A percentile compares a stretch with the other conserved stretches of the same genome.
Evolutionary conservation across 169 alveolate genomes (phyloP).

Genomic region (Plasmodium vivax): DNA sequence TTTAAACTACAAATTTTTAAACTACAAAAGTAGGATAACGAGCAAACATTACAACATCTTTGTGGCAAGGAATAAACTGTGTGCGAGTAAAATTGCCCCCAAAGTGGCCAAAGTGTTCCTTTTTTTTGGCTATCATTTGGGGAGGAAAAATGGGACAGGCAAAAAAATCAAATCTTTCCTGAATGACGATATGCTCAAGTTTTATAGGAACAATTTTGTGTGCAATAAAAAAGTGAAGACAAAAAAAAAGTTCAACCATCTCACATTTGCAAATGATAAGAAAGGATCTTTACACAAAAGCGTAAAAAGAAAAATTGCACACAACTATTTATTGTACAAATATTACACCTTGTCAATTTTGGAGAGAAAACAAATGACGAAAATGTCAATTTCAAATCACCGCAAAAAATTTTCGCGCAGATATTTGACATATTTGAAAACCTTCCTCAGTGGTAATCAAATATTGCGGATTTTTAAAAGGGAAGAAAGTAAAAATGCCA

Average conservation of each 20-base stretch:
- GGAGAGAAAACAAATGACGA: constrained; percentile 45
- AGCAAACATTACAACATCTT: constrained; percentile 35
- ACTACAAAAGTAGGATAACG: constrained; percentile 57
- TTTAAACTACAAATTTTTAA: constrained; percentile 65
- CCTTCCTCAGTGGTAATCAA: constrained; percentile 16
- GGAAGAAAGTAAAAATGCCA: constrained; percentile 55
- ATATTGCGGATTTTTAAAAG: constrained; percentile 46
- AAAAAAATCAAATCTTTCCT: constrained; percentile 6
- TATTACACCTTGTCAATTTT: constrained; percentile 46
- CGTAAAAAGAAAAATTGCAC: constrained; percentile 45
- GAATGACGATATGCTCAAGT: not conserved
- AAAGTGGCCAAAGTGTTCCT: not conserved
- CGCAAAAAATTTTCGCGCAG: constrained; percentile 51
- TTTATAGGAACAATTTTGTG: constrained; percentile 30
- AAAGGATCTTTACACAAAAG: not conserved
- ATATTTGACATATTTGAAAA: constrained; percentile 37
- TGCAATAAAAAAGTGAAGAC: constrained; percentile 40
- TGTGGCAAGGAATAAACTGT: constrained; percentile 16
- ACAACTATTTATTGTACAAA: constrained; percentile 53
- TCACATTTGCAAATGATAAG: constrained; percentile 25
- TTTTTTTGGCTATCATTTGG: not conserved
- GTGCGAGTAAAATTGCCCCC: not conserved
- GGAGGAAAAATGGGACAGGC: not conserved
- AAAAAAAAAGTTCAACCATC: constrained; percentile 20
- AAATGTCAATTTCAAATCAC: not conserved